phyloP scores from a whole-genome alignment of 148 eudicot genomes.

The Simmondsia chinensis region DNA sequence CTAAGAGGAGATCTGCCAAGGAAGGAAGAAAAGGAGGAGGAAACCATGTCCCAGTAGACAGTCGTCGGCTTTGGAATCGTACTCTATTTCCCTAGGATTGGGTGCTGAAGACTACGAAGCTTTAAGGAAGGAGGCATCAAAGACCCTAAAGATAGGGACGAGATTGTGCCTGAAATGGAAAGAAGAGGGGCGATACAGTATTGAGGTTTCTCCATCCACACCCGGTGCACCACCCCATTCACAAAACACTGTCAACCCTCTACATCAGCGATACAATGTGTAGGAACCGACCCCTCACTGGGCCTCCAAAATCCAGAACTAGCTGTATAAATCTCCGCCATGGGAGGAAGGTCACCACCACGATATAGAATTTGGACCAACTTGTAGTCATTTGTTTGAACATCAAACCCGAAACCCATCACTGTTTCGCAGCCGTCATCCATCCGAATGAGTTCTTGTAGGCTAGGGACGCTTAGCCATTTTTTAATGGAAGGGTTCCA shows the following conservation, averaged over 20 bases:
- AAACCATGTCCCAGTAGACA: no score
- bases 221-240: conserved; percentile 26
- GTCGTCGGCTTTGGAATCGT: no score
- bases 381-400: conserved; percentile 10
- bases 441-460: no score
- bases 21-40: no score
- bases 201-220: background rate
- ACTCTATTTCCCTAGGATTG: no score
- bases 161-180: no score
- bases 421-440: background rate
- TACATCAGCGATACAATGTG: background rate
- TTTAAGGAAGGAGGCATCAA: no score
- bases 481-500: conserved; percentile 29
- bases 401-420: conserved; percentile 36
- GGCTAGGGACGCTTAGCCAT: conserved; percentile 8
- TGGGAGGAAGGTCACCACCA: conserved; percentile 3
- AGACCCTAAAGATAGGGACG: no score
- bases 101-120: no score
- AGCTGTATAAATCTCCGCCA: conserved; percentile 20
- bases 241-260: conserved; percentile 17
- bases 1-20: no score
- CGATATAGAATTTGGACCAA: conserved; percentile 20
- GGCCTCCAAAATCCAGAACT: conserved; percentile 16
- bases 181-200: no score
- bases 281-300: conserved; percentile 3